Evolutionary conservation across 116 monocot species (phyloP), one percentile per base, ranked within the genome.

Genomic region (Cymodocea nodosa): DNA sequence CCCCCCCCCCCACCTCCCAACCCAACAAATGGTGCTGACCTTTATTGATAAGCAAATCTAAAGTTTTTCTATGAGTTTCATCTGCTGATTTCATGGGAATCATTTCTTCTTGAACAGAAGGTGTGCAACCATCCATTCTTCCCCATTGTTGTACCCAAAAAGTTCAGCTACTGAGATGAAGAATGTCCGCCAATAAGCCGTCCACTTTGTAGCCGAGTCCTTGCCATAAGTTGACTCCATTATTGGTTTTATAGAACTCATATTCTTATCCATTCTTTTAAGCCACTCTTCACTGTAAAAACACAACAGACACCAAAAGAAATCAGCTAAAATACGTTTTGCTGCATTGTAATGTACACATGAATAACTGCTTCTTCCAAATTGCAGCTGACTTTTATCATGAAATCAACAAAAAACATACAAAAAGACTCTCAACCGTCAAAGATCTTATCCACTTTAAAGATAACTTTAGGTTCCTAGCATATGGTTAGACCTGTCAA

Each of bases 271-370:
- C 94, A 94, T 90, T 77, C 85, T 84, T 70, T 75, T 79, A 16
- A 89, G 90, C 94, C 94, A 94, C 64, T 94, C 90, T 74, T 94
- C 94, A 72, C 94, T 94, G 83, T n/a, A 52, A 11, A 23, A 48
- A 50, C 40, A 57, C 10, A 11, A 15, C 8, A 35, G 15, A 35
- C 17, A 15, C 35, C 24, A 30, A 6, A 13, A 60, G 15, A 60
- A 61, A 35, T 37, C 61, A 35, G 16, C 15, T 14, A 20, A 14
- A 37, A 49, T 48, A 23, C 18, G 0, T 49, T 6, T 22, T 24
- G 3, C 24, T 0, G 3, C 23, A 12, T 58, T 23, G 23, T 63
- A 36, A 17, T 40, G 17, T 17, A 53, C 15, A 15, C 4, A 53
- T 53, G 53, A 63, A 30, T n/a, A 6, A 15, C 16, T 37, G 19